phyloP scores from a whole-genome alignment of 371 early-diverging fungal genomes.

The Rhizomucor pusillus region DNA sequence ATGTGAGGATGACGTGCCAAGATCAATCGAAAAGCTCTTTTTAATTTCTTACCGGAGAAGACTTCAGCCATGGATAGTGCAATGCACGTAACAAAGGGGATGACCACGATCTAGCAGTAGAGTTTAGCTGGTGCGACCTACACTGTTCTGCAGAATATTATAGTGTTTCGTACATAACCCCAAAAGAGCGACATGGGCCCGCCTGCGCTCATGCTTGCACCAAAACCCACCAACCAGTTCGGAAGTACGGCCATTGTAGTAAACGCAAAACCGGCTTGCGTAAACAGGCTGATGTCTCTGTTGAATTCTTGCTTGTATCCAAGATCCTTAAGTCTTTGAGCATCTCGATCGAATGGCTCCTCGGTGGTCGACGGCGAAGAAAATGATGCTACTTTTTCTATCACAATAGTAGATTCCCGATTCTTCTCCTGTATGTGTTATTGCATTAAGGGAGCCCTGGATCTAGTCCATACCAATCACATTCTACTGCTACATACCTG shows the following conservation, averaged over 20 bases:
- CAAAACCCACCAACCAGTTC: conserved; percentile 24
- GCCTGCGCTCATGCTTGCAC: conserved; percentile 16
- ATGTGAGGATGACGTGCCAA: not conserved
- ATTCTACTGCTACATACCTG: too few relatives aligned
- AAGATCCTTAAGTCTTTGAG: conserved; percentile 18
- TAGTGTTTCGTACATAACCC: conserved; percentile 13
- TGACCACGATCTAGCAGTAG: conserved; percentile 24
- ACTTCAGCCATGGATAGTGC: conserved; percentile 40
- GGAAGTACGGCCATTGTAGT: conserved; percentile 35
- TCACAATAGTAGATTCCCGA: too few relatives aligned
- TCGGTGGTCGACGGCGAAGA: not conserved
- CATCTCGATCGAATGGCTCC: conserved; percentile 10
- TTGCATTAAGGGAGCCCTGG: too few relatives aligned
- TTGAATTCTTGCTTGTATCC: conserved; percentile 29
- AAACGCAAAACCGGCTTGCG: conserved; percentile 30
- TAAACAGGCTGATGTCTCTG: conserved; percentile 29
- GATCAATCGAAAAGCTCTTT: too few relatives aligned
- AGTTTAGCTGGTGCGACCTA: not conserved
- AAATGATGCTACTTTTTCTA: too few relatives aligned
- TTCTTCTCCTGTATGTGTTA: too few relatives aligned
- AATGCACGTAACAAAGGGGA: conserved; percentile 36
- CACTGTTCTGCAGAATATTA: too few relatives aligned
- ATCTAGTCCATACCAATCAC: too few relatives aligned
- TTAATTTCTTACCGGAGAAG: conserved; percentile 22
- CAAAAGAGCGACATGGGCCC: conserved; percentile 16